Conservation (phyloP, 2,329 filamentous ascomycete species). For the Penicillium decumbens region DNA sequence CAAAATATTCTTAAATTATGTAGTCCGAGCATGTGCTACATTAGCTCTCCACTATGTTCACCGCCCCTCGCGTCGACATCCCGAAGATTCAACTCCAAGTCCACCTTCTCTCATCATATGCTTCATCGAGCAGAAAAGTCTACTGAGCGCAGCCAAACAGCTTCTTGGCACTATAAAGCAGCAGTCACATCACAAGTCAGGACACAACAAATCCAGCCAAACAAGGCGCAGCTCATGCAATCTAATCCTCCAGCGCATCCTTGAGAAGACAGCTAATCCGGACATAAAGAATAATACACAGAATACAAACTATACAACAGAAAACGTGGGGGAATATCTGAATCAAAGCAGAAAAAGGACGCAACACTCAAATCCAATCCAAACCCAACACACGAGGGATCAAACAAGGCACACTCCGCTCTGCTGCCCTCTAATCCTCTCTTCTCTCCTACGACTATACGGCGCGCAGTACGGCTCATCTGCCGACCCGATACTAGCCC, state of each 20-base stretch:
- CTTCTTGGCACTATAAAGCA: neutral
- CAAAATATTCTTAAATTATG: neutral
- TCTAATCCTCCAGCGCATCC: neutral
- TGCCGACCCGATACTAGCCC: constrained; percentile 36
- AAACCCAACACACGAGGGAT: constrained; percentile 1
- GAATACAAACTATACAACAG: constrained; percentile 6
- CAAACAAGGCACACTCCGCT: constrained; percentile 33
- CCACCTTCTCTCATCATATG: neutral
- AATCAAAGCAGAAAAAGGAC: constrained; percentile 4
- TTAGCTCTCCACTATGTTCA: neutral
- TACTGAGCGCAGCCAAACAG: neutral
- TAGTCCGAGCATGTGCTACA: neutral
- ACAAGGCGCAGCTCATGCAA: neutral
- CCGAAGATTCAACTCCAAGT: neutral
- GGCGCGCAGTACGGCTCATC: constrained; percentile 40
- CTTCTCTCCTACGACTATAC: constrained; percentile 39
- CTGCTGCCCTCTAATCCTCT: constrained; percentile 35
- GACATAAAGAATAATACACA: neutral
- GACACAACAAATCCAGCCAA: neutral
- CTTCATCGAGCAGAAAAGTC: neutral
- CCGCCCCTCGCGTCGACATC: neutral
- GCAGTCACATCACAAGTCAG: neutral
- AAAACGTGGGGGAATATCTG: constrained; percentile 15
- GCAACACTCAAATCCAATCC: neutral
- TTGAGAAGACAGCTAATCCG: neutral